phyloP scores from a whole-genome alignment of 2,329 filamentous ascomycete species.

The Penicillium sp. region DNA sequence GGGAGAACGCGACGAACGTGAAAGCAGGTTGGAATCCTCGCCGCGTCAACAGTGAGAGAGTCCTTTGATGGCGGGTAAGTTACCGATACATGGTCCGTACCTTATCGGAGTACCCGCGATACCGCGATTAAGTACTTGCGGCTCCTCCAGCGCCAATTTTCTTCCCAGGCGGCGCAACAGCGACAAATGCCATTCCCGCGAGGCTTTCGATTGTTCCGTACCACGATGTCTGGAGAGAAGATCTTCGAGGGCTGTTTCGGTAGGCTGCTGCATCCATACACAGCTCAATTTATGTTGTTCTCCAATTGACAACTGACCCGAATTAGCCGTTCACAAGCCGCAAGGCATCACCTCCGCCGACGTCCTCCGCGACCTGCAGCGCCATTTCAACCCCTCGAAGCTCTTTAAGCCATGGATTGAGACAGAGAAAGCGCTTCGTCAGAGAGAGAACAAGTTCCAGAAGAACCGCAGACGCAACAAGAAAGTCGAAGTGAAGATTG shows the following conservation, averaged over 20 bases:
- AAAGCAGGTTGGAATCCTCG: constrained; percentile 14
- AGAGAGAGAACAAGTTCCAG: constrained; percentile 61
- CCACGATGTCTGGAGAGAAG: constrained; percentile 47
- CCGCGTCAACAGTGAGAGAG: constrained; percentile 12
- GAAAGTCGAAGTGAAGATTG: constrained; percentile 79
- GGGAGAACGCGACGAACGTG: background rate
- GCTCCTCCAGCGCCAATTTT: constrained; percentile 12
- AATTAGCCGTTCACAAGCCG: constrained; percentile 87
- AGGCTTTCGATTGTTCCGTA: constrained; percentile 35
- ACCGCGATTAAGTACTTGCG: constrained; percentile 15
- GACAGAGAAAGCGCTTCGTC: constrained; percentile 59
- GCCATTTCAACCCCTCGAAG: constrained; percentile 76
- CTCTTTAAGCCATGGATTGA: constrained; percentile 79
- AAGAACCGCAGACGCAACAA: constrained; percentile 63
- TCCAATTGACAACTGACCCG: constrained; percentile 10
- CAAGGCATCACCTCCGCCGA: constrained; percentile 83
- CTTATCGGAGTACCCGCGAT: constrained; percentile 12
- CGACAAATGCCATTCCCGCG: constrained; percentile 35
- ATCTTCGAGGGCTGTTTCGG: constrained; percentile 66
- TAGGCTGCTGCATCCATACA: constrained; percentile 35
- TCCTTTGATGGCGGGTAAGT: constrained; percentile 19
- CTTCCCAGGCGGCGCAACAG: constrained; percentile 6
- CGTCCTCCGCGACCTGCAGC: constrained; percentile 84
- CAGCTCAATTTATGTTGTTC: background rate
- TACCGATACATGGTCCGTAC: constrained; percentile 16